These are phyloP conservation scores for Corniculantispora saksenae DNA, from an alignment of 2,329 filamentous ascomycete species.

Conservation along the genomic window DNA sequence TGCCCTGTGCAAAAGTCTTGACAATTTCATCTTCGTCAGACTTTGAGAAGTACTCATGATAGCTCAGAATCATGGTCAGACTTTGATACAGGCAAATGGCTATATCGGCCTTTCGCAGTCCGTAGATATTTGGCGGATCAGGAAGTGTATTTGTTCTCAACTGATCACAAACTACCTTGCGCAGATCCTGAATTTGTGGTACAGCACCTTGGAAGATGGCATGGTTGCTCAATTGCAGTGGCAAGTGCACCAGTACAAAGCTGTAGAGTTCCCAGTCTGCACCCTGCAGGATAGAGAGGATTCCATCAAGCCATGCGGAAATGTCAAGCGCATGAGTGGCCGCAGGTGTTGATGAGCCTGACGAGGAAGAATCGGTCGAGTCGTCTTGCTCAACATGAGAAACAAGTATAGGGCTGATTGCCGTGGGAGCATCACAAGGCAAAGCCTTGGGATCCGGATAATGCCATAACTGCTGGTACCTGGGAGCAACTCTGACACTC, in stretches of 20 bases:
- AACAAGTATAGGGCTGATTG: constrained; percentile 54
- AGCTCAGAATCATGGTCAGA: constrained; percentile 85
- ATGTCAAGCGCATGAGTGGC: constrained; percentile 56
- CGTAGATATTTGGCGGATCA: constrained; percentile 77
- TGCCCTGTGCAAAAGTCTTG: constrained; percentile 80
- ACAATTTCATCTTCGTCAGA: constrained; percentile 88
- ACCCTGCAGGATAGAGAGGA: constrained; percentile 72
- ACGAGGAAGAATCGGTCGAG: constrained; percentile 25
- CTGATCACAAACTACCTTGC: constrained; percentile 78
- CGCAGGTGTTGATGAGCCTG: constrained; percentile 27
- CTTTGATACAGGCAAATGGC: constrained; percentile 86
- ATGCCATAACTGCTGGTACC: constrained; percentile 58
- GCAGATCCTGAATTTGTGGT: constrained; percentile 72
- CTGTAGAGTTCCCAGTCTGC: constrained; percentile 92
- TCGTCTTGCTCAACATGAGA: constrained; percentile 37
- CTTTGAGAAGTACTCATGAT: constrained; percentile 81
- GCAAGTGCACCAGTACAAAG: constrained; percentile 82
- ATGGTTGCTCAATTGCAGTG: constrained; percentile 87
- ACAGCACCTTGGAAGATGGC: constrained; percentile 76
- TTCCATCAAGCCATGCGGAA: constrained; percentile 72
- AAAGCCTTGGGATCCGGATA: constrained; percentile 58
- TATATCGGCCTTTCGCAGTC: constrained; percentile 83
- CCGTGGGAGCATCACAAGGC: constrained; percentile 47
- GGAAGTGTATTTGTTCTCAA: constrained; percentile 75
- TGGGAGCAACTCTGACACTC: constrained; percentile 33